These are phyloP conservation scores for Trichoderma asperelloides DNA, from an alignment of 495 filamentous ascomycete genomes.

Conservation along the genomic window DNA sequence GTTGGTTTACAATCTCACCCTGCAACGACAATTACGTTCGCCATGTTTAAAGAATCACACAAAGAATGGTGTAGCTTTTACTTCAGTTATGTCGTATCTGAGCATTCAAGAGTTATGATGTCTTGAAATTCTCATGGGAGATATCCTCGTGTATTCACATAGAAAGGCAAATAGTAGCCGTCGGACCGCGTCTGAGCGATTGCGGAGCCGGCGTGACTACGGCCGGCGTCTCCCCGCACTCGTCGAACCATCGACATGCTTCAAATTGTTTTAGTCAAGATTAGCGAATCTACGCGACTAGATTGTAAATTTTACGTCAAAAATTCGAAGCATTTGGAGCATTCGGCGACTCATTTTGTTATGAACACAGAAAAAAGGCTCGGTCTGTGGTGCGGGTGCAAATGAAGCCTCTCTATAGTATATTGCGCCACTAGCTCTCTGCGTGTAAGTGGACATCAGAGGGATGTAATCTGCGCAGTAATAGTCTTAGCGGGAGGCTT, in stretches of 20 bases:
- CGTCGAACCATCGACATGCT: neutral
- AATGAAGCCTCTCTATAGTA: too few species aligned
- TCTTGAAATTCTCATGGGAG: neutral
- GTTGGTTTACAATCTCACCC: neutral
- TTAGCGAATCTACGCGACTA: neutral
- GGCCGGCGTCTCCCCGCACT: neutral
- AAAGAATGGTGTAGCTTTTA: neutral
- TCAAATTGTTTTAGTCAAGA: neutral
- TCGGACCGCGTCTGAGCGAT: neutral
- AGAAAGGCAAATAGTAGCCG: neutral
- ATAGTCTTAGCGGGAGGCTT: too few species aligned
- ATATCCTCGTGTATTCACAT: neutral
- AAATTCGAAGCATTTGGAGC: too few species aligned
- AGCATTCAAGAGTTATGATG: neutral
- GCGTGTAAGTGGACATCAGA: too few species aligned
- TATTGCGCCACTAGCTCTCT: too few species aligned
- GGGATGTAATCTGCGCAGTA: too few species aligned
- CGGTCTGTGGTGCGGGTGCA: too few species aligned
- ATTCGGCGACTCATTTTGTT: too few species aligned
- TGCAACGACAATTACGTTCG: neutral
- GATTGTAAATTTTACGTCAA: neutral
- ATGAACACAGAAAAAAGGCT: too few species aligned
- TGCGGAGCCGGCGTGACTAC: conserved; percentile 1
- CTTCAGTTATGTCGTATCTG: neutral
- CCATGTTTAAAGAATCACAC: neutral